Evolutionary conservation across 1,284 basidiomycete species (phyloP), one percentile per base, ranked within the genome.

Genomic region (Pulveroboletus sp.): DNA sequence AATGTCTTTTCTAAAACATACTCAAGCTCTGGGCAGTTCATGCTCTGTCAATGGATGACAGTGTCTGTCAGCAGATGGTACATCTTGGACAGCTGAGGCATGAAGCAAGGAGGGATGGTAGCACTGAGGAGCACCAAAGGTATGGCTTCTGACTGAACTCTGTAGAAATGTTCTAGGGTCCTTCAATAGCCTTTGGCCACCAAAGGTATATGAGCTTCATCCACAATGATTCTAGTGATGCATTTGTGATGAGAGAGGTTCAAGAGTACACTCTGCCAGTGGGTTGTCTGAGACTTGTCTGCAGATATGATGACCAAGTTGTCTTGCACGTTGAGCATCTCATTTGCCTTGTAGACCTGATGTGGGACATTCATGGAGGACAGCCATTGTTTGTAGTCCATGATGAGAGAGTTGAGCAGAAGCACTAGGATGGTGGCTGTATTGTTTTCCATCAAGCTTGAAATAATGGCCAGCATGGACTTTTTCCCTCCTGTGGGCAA

Each of bases 401-500:
- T 56, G 43, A 62, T 53, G 12, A 62, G 49, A 0, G 56, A 61
- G 29, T 58, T 61, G 12, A 62, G 53, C 0, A 53, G 61, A 0
- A 62, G 11, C 1, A 58, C 28, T 0, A 61, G 5, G 4, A 62
- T 17, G 0, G 49, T 61, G 1, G 11, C 29, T 33, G 8, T 52
- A 11, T 22, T 2, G 0, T 0, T 8, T 20, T 58, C 56, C 9
- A 61, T 1, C 5, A 61, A 2, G 25, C 52, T 52, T 0, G 61
- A 60, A 0, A 62, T n/a, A 1, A 62, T 53, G 1, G 45, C 60
- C 17, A 62, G 24, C 60, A 62, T 62, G 0, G 60, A 62, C 42
- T 62, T 62, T 1, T 54, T 56, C 1, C 45, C 57, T 6, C 56
- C 60, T 0, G 54, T 62, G 0, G 33, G 24, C 0, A 62, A 25